Base-by-base conservation (phyloP, 208 protist genomes). In the Vickermania spadyakhi region DNA sequence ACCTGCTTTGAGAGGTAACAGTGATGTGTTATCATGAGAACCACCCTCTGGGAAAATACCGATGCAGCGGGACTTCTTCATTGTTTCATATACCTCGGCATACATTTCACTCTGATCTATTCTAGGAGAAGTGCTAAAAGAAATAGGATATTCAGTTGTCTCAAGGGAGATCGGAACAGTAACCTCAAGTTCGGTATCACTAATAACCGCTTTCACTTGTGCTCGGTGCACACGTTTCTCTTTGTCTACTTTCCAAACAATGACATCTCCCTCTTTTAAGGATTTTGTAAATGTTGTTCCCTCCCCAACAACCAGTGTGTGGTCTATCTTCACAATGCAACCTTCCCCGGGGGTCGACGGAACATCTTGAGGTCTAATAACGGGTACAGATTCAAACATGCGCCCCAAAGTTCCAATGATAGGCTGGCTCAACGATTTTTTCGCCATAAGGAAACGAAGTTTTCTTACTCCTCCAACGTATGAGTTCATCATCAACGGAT, bases 41-140 rank as follows among this genome's bases (percentile, higher is more conserved):
- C 96, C 96, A 56, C 96, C 96, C 68, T 98, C 94, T 4, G 96
- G 96, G 72, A 98, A 98, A 62, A 98, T 97, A 56, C 92, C 94
- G 56, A 98, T 91, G 74, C 85, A 89, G 41, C 88, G 77, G 52
- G 81, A 77, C 7, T 79, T 79, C 45, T 80, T 70, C 29, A 97
- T 67, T 0, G 86, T 94, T 45, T 92, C 74, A 68, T 96, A 97
- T 31, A 97, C 86, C 55, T 83, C 66, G 4, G 89, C 77, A 58
- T 93, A 97, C 77, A 97, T 93, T 36, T 79, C 72, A 1, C 76
- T 84, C 58, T 97, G 94, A 70, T 97, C 93, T 62, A 97, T 84
- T 50, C 92, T 91, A 28, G 71, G 76, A 21, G 83, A 91, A 21
- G 87, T 68, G 64, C 86, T 80, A 65, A 85, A 96, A 25, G 63